These are phyloP conservation scores for Pleurotus giganteus DNA, from an alignment of 768 basidiomycete genomes.

Conservation along the genomic window DNA sequence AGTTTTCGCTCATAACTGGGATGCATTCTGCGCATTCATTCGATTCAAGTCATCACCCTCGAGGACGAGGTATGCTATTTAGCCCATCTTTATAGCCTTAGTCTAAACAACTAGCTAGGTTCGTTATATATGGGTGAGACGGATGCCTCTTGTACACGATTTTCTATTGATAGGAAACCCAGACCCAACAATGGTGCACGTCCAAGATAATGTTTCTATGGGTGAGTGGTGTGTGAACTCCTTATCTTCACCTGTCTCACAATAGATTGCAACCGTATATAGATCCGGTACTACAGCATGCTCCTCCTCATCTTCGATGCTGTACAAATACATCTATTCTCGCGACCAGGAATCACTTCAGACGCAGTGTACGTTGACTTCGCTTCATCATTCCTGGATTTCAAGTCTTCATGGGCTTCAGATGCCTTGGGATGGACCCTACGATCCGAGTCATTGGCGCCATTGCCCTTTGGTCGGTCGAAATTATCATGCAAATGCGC, in stretches of 20 bases:
- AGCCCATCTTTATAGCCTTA: neutral
- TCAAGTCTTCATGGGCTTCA: slow-evolving; percentile 13
- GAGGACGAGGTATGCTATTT: slow-evolving; percentile 23
- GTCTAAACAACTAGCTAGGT: slow-evolving; percentile 20
- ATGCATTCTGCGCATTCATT: neutral
- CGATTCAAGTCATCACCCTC: slow-evolving; percentile 26
- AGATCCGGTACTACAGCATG: slow-evolving; percentile 50
- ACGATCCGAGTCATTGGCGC: slow-evolving; percentile 41
- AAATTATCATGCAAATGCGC: slow-evolving; percentile 47
- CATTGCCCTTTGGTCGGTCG: slow-evolving; percentile 44
- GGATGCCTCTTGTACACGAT: neutral
- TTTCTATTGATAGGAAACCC: neutral
- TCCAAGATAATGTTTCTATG: slow-evolving; percentile 41
- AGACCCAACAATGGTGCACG: slow-evolving; percentile 33
- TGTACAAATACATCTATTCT: slow-evolving; percentile 42
- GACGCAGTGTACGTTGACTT: slow-evolving; percentile 30
- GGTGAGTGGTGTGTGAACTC: slow-evolving; percentile 20
- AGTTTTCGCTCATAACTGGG: slow-evolving; percentile 1
- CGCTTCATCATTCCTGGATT: neutral
- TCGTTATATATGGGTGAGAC: slow-evolving; percentile 39
- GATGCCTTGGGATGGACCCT: slow-evolving; percentile 44
- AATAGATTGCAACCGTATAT: neutral
- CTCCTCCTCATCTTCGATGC: slow-evolving; percentile 41
- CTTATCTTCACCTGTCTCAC: neutral
- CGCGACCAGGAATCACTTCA: slow-evolving; percentile 33